Base-by-base conservation (phyloP, 176 grass and related monocot species). In the Eragrostis nindensis region DNA sequence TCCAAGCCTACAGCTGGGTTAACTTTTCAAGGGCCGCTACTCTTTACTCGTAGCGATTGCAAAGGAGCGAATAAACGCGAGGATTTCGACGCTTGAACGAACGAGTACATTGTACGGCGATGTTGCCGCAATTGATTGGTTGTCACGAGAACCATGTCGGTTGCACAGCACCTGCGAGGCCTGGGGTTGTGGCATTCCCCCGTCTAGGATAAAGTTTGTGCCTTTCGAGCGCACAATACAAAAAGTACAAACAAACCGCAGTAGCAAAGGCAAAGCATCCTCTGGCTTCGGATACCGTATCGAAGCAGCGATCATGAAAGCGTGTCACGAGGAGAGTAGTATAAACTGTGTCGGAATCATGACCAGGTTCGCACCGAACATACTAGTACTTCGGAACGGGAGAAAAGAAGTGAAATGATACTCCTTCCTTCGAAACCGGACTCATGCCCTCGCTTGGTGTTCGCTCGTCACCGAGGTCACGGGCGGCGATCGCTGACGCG, bases 71-170 rank as follows among this genome's bases (percentile, higher is more conserved):
- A 47, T 36, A 36, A 36, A 36, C 32, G 4, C 2, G 32, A 7
- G 46, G 65, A n/a, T 44, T 43, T 8, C 6, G 59, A 36, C 45
- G 27, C 41, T 29, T 27, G 30, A 6, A 39, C 27, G 15, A 76
- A 68, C 43, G n/a, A n/a, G n/a, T n/a, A 64, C 55, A 15, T 8
- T 36, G 57, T 71, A 40, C 66, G 63, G 41, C 1, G 47, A 65
- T 54, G 39, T 2, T 2, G 64, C 19, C 4, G 32, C 13, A 62
- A 76, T 76, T 82, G 80, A 83, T 87, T 66, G 74, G 0, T 7
- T 5, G 80, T 42, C 74, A 88, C 80, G 80, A 88, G 86, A 73
- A 67, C 70, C 68, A 78, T 88, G 86, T 79, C 80, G 80, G 80
- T 49, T 7, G 43, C 15, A 42, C 64, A 60, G 60, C 42, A 59